phyloP scores from a whole-genome alignment of 202 grass and related monocot species.

The Cymbopogon flexuosus region DNA sequence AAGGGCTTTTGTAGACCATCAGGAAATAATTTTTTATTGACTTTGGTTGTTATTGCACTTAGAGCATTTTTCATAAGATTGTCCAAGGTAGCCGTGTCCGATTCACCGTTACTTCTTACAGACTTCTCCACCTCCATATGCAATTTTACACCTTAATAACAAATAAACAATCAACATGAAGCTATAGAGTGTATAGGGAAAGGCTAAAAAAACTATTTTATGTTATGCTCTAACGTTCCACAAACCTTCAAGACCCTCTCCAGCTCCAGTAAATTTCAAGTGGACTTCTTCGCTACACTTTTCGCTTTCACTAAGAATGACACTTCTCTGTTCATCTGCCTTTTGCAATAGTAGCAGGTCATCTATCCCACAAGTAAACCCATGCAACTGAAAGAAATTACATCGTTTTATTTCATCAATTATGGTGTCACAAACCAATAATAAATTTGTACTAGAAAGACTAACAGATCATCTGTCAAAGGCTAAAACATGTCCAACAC shows the following conservation, averaged over 20 bases:
- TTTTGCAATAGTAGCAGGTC: constrained; percentile 58
- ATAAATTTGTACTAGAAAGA: not conserved
- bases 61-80: constrained; percentile 53
- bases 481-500: not conserved
- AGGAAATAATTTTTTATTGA: constrained; percentile 62
- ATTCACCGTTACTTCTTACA: constrained; percentile 58
- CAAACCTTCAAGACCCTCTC: constrained; percentile 47
- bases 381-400: constrained; percentile 61
- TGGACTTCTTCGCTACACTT: constrained; percentile 39
- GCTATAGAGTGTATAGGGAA: constrained; percentile 8
- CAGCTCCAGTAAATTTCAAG: constrained; percentile 28
- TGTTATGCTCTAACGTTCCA: not conserved
- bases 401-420: not conserved
- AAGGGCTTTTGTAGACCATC: constrained; percentile 68
- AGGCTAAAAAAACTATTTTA: not conserved
- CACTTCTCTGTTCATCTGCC: constrained; percentile 32
- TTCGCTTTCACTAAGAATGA: constrained; percentile 51
- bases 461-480: not conserved
- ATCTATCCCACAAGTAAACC: constrained; percentile 90
- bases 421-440: not conserved
- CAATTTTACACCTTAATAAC: constrained; percentile 46
- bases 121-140: constrained; percentile 67
- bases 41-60: constrained; percentile 42
- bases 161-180: constrained; percentile 13
- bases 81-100: constrained; percentile 58